Evolutionary conservation across 371 early-diverging fungal species (phyloP), one percentile per base, ranked within the genome.

Genomic region (Rhizopus microsporus): DNA sequence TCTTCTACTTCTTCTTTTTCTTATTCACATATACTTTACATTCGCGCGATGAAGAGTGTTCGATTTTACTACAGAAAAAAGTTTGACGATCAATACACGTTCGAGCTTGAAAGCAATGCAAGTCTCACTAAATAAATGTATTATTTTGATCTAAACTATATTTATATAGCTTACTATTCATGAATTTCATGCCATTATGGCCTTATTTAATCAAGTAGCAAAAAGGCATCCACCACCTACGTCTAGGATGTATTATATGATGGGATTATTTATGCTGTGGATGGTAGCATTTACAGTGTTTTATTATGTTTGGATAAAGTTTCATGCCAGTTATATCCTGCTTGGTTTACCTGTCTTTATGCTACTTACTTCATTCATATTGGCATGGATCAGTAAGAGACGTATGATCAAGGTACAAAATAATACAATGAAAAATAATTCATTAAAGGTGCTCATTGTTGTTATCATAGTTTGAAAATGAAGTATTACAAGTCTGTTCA

Each of bases 71-170:
- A 69, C 7, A 54, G 54, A 50, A 57, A 62, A 7, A 61, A 65
- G 42, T 76, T 76, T 50, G 80, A 79, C 55, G 71, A 72, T 57
- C 80, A 74, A 49, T 79, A 79, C 30, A 69, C 75, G 3, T 71
- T 71, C 66, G 77, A 79, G 37, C 38, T 10, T 37, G 38, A 2
- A 37, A 37, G 38, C 13, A 37, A 37, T 13, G 13, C 13, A 37
- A 37, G 13, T 37, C 38, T 10, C 13, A 10, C 13, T 37, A 37
- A 37, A 37, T 10, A 37, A 37, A 37, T 37, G 13, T 37, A 6
- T 10, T 37, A 55, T 7, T 37, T 37, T 37, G 48, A 53, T 42
- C 31, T 34, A 30, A 57, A 56, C 48, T 33, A 43, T 58, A 35
- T 45, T 43, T 46, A 75, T 23, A 23, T 37, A 37, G 76, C 52